Percentiles rank a stretch among this genome's conserved stretches.
These are phyloP conservation scores for Sistotremastrum niveocremeum DNA, from an alignment of 768 basidiomycete genomes.

Conservation along the genomic window DNA sequence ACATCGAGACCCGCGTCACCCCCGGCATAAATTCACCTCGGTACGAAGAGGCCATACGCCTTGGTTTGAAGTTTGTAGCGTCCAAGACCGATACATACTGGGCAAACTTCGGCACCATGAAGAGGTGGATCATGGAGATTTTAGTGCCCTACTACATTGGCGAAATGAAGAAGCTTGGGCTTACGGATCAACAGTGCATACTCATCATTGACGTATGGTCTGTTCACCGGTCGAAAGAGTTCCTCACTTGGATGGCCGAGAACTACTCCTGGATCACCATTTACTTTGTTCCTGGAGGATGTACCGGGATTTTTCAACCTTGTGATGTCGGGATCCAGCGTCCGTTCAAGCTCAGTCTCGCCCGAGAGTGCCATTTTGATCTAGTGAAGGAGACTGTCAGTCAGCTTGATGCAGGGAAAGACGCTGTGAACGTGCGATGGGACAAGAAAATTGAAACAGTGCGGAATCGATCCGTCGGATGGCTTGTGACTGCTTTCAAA, in stretches of 20 bases:
- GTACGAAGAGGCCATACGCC: too few relatives aligned
- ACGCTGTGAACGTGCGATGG: slow-evolving; percentile 5
- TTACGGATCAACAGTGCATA: too few relatives aligned
- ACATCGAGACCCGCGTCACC: slow-evolving; percentile 14
- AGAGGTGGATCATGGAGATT: too few relatives aligned
- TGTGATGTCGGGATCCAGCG: slow-evolving; percentile 24
- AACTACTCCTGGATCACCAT: slow-evolving; percentile 20
- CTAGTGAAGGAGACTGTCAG: slow-evolving; percentile 17
- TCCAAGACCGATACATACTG: too few relatives aligned
- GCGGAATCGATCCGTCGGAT: slow-evolving; percentile 14
- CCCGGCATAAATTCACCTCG: too few relatives aligned
- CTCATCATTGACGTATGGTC: slow-evolving; percentile 12
- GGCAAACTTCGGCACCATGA: too few relatives aligned
- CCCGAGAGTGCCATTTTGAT: slow-evolving; percentile 20
- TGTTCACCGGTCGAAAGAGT: slow-evolving; percentile 24
- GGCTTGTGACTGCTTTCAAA: slow-evolving; percentile 21
- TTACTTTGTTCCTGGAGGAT: slow-evolving; percentile 19
- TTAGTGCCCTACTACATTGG: too few relatives aligned
- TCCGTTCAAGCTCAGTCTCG: slow-evolving; percentile 21
- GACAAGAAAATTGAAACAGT: slow-evolving; percentile 13
- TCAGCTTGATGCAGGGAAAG: slow-evolving; percentile 12
- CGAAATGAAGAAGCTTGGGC: slow-evolving; percentile 12
- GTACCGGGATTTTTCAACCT: slow-evolving; percentile 20
- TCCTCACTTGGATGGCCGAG: slow-evolving; percentile 19
- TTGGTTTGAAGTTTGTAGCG: too few relatives aligned